Evolutionary conservation across 805 yeast genomes (phyloP).

Genomic region (Zygosaccharomyces rouxii): DNA sequence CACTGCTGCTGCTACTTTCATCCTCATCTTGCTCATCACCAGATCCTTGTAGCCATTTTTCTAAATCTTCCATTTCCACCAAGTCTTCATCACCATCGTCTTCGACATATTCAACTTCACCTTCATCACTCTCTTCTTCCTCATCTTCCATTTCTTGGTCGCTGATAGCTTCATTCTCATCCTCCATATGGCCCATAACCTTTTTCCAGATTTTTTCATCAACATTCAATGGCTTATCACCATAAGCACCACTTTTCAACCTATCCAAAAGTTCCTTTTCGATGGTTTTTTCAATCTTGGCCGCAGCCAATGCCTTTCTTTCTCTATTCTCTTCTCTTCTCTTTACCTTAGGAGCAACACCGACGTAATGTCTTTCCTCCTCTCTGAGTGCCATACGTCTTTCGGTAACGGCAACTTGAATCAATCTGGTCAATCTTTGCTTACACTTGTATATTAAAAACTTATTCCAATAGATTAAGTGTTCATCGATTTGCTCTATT

Average conservation of each 20-base stretch:
- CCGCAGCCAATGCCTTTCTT: constrained; percentile 94
- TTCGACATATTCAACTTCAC: constrained; percentile 84
- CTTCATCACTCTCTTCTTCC: constrained; percentile 53
- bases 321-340: constrained; percentile 93
- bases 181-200: constrained; percentile 79
- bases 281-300: constrained; percentile 92
- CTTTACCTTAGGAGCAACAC: constrained; percentile 88
- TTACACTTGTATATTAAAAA: constrained; percentile 89
- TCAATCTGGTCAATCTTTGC: constrained; percentile 89
- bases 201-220: constrained; percentile 95
- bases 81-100: constrained; percentile 85
- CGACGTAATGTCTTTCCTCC: constrained; percentile 90
- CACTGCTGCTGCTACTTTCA: constrained; percentile 36
- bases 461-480: constrained; percentile 88
- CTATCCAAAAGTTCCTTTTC: constrained; percentile 93
- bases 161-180: constrained; percentile 51
- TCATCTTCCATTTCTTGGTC: constrained; percentile 47
- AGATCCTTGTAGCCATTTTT: constrained; percentile 72
- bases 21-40: constrained; percentile 35
- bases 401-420: constrained; percentile 93
- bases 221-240: constrained; percentile 95
- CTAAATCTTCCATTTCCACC: constrained; percentile 90
- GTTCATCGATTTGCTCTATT: constrained; percentile 80
- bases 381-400: constrained; percentile 86
- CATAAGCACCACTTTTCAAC: constrained; percentile 95